phyloP scores from a whole-genome alignment of 2,329 filamentous ascomycete species.

The Botrytis byssoidea region DNA sequence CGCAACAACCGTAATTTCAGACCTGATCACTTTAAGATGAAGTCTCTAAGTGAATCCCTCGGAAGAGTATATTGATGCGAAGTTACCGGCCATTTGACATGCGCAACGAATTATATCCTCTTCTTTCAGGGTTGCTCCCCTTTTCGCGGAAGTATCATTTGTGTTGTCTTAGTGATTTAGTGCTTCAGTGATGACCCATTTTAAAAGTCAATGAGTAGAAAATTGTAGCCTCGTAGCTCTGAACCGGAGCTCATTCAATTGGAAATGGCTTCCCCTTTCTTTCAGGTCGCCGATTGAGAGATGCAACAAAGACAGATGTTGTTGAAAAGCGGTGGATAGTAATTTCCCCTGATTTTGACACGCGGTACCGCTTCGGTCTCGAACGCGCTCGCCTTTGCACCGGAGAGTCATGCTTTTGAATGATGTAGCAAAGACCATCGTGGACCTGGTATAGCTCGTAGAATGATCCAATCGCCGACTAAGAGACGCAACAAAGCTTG shows the following conservation, averaged over 20 bases:
- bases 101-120: background rate
- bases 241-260: background rate
- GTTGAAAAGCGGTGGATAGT: background rate
- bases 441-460: too few relatives aligned
- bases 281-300: conserved; percentile 13
- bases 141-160: too few relatives aligned
- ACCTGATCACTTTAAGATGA: background rate
- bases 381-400: background rate
- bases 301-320: background rate
- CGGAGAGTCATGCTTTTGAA: background rate
- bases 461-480: background rate
- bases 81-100: background rate
- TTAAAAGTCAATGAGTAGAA: background rate
- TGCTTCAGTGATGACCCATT: background rate
- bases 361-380: background rate
- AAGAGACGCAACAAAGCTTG: background rate
- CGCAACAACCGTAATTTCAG: background rate
- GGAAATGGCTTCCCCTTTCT: background rate
- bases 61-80: background rate
- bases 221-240: background rate
- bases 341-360: background rate
- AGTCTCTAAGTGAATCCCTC: background rate
- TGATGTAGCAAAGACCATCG: background rate
- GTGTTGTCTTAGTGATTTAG: background rate
- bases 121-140: background rate